Evolutionary conservation across 768 basidiomycete species (phyloP).

Genomic region (Mycena kentingensis): DNA sequence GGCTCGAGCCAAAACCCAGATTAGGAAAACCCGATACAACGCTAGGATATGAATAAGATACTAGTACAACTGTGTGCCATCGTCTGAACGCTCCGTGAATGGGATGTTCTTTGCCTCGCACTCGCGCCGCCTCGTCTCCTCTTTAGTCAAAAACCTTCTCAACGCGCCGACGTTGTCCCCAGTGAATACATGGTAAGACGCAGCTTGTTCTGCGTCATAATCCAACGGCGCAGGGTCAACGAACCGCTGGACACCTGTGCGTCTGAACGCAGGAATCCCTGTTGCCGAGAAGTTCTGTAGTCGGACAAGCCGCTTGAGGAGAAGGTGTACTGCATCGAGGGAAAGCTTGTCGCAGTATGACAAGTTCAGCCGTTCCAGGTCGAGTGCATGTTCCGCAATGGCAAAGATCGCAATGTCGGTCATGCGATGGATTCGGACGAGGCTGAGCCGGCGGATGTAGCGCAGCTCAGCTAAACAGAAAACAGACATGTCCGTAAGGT

Average conservation of each 20-base stretch:
- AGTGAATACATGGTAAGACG: slow-evolving; percentile 79
- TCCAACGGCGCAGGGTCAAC: slow-evolving; percentile 77
- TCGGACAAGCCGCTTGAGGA: slow-evolving; percentile 59
- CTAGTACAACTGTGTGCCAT: slow-evolving; percentile 64
- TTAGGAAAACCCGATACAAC: neutral
- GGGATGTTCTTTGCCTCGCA: slow-evolving; percentile 62
- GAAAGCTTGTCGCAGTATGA: slow-evolving; percentile 85
- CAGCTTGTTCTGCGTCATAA: slow-evolving; percentile 64
- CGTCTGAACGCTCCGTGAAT: slow-evolving; percentile 62
- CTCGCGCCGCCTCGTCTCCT: slow-evolving; percentile 56
- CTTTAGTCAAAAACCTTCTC: slow-evolving; percentile 71
- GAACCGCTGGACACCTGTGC: slow-evolving; percentile 72
- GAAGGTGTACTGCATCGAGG: slow-evolving; percentile 70
- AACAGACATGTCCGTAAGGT: slow-evolving; percentile 83
- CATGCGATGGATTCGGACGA: slow-evolving; percentile 78
- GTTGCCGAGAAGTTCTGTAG: slow-evolving; percentile 80
- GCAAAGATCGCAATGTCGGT: slow-evolving; percentile 84
- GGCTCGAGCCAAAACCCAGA: neutral
- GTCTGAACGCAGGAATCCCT: slow-evolving; percentile 73
- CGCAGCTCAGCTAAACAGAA: slow-evolving; percentile 74
- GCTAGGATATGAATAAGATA: neutral
- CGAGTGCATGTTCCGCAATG: slow-evolving; percentile 69
- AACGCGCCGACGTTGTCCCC: slow-evolving; percentile 66
- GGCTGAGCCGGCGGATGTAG: slow-evolving; percentile 72
- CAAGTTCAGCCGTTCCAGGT: slow-evolving; percentile 80